These are phyloP conservation scores for Colletotrichum sp. DNA, from an alignment of 2,329 filamentous ascomycete species.

Conservation along the genomic window DNA sequence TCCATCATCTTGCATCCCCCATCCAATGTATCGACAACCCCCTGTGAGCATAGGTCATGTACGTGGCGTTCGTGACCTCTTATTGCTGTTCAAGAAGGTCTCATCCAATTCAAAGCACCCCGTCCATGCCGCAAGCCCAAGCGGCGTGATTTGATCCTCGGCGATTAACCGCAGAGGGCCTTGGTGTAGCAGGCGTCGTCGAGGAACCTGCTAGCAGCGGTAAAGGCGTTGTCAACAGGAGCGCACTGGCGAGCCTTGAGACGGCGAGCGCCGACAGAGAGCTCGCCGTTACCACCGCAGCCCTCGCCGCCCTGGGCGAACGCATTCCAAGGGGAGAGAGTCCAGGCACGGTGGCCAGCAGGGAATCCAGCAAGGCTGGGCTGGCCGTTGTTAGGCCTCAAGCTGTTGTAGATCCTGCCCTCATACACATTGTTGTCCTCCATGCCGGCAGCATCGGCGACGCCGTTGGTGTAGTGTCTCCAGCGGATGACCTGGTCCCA, in stretches of 20 bases:
- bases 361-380: not conserved
- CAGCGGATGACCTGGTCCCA: not conserved
- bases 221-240: not conserved
- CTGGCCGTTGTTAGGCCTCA: not conserved
- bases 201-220: not conserved
- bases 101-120: fast-evolving
- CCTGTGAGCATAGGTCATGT: fast-evolving
- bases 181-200: not conserved
- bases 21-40: not conserved
- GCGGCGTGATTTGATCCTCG: not conserved
- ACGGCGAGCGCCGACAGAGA: not conserved
- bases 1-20: not conserved
- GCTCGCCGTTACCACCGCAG: not conserved
- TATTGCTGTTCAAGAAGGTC: not conserved
- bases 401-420: not conserved
- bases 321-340: not conserved
- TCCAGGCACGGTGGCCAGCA: not conserved
- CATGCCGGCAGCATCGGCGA: not conserved
- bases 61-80: not conserved
- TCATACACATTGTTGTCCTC: not conserved
- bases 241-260: not conserved
- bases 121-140: not conserved
- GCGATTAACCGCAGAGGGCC: not conserved
- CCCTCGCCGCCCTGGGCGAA: not conserved
- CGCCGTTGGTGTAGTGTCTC: not conserved